Evolutionary conservation across 2,329 filamentous ascomycete species (phyloP).

Genomic region (Phyllachora maydis): DNA sequence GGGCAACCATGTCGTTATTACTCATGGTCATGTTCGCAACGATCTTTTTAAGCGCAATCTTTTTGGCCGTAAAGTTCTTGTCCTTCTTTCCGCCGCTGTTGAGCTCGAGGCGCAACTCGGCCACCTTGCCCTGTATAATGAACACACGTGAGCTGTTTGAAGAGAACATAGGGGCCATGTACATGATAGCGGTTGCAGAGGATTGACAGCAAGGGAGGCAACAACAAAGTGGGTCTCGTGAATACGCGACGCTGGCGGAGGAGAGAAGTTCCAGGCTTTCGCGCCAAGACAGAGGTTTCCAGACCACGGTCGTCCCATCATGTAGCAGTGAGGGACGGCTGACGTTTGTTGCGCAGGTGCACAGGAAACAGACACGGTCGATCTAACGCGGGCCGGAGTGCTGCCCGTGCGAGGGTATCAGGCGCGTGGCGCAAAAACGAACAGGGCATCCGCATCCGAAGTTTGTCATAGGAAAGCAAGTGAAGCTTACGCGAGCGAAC

Average conservation of each 20-base stretch:
- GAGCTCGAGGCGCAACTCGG: slow-evolving; percentile 85
- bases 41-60: slow-evolving; percentile 97
- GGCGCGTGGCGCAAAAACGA: no score
- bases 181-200: slow-evolving; percentile 9
- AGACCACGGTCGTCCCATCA: no score
- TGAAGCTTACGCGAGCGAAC: slow-evolving; percentile 69
- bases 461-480: slow-evolving; percentile 4
- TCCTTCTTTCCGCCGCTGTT: slow-evolving; percentile 93
- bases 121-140: slow-evolving; percentile 81
- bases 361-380: no score
- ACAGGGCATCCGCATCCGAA: no score
- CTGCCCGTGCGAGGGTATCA: no score
- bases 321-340: no score
- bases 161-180: slow-evolving; percentile 22
- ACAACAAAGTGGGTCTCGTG: no score
- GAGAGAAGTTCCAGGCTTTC: slow-evolving; percentile 1
- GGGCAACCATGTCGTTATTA: slow-evolving; percentile 97
- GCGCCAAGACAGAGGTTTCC: no score
- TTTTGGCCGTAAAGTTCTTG: slow-evolving; percentile 87
- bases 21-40: slow-evolving; percentile 99
- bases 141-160: slow-evolving; percentile 25
- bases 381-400: no score
- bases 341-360: no score
- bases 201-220: slow-evolving; percentile 4
- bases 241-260: no score